Conservation (phyloP, 1,284 basidiomycete species). For the Rhodotorula sp. region DNA sequence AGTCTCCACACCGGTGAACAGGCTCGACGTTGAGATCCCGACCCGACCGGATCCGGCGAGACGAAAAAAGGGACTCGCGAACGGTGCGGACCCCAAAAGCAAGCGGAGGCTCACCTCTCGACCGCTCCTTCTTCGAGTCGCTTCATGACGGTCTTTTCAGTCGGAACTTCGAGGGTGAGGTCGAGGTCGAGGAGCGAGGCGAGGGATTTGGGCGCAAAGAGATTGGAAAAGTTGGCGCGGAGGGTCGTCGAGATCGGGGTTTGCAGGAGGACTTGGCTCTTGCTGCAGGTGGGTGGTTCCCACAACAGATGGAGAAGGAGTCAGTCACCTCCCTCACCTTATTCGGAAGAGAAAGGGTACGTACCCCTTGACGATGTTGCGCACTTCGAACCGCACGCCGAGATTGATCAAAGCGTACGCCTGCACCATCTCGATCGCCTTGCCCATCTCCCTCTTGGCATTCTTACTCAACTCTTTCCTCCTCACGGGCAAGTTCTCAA, state of each 20-base stretch:
- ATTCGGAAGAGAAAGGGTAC: slow-evolving; percentile 32
- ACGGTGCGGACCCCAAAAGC: background rate
- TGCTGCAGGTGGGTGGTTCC: slow-evolving; percentile 57
- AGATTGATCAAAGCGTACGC: slow-evolving; percentile 79
- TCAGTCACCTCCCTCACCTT: no score
- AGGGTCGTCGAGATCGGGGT: slow-evolving; percentile 67
- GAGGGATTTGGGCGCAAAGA: slow-evolving; percentile 83
- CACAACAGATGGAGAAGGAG: no score
- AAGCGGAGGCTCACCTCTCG: background rate
- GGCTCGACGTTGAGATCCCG: background rate
- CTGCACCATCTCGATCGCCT: slow-evolving; percentile 75
- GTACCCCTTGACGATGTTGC: slow-evolving; percentile 72
- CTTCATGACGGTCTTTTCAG: slow-evolving; percentile 54
- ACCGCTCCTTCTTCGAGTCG: slow-evolving; percentile 11
- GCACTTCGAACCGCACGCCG: slow-evolving; percentile 73
- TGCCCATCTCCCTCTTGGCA: slow-evolving; percentile 84
- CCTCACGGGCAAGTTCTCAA: slow-evolving; percentile 81
- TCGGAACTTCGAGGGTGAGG: slow-evolving; percentile 67
- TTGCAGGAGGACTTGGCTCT: slow-evolving; percentile 63
- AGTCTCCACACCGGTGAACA: no score
- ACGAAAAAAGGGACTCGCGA: no score
- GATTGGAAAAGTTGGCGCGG: slow-evolving; percentile 65
- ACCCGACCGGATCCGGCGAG: background rate
- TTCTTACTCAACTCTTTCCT: slow-evolving; percentile 89
- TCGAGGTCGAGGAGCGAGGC: slow-evolving; percentile 73